Evolutionary conservation across 495 filamentous ascomycete species (phyloP).

Genomic region (Xanthoparmelia taractica): DNA sequence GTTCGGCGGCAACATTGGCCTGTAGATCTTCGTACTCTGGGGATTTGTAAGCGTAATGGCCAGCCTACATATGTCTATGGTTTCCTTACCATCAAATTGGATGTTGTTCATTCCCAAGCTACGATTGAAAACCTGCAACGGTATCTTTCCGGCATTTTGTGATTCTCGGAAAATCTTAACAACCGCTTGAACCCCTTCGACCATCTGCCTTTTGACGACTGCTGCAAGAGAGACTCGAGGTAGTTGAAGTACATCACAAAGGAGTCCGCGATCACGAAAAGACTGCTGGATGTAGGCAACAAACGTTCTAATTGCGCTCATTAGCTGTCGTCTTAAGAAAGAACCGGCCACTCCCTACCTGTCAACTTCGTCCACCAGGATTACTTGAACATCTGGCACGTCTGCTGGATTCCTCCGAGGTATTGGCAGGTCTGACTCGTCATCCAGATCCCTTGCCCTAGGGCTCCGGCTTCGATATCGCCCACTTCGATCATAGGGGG

Average conservation of each 20-base stretch:
- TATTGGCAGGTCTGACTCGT: conserved; percentile 58
- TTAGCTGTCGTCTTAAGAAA: not conserved
- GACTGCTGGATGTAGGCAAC: conserved; percentile 70
- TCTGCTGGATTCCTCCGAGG: conserved; percentile 66
- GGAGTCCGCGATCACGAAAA: conserved; percentile 62
- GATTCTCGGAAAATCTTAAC: conserved; percentile 61
- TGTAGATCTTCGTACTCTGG: conserved; percentile 75
- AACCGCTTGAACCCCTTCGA: conserved; percentile 84
- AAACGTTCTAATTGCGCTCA: conserved; percentile 52
- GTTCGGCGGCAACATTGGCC: conserved; percentile 63
- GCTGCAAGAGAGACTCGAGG: conserved; percentile 69
- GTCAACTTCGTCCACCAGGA: conserved; percentile 73
- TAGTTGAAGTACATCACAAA: conserved; percentile 66
- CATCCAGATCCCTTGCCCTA: conserved; percentile 43
- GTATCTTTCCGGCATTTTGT: conserved; percentile 62
- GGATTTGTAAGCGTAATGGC: conserved; percentile 10
- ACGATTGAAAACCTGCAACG: conserved; percentile 79
- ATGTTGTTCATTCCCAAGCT: conserved; percentile 60
- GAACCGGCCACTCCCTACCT: conserved; percentile 41
- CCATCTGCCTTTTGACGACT: conserved; percentile 73
- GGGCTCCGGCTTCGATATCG: conserved; percentile 66
- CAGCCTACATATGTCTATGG: not conserved
- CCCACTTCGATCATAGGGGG: conserved; percentile 50
- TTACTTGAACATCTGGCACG: conserved; percentile 84
- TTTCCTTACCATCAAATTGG: conserved; percentile 59